Conservation (phyloP, 345 rosid genomes). For the Gynandropsis gynandra region DNA sequence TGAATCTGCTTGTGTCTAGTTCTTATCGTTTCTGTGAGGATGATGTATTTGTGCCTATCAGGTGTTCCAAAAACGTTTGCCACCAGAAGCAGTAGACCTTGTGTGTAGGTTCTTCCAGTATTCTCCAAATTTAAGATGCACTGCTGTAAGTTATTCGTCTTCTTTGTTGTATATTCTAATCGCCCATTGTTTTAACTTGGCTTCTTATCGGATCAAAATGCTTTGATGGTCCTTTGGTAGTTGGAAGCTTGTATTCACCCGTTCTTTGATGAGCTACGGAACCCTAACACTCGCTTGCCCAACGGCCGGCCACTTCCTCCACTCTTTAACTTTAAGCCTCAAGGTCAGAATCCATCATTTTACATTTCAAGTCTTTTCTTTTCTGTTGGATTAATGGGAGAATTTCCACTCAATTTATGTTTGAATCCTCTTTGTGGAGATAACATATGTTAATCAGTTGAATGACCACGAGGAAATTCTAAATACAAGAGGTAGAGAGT, state of each 20-base stretch:
- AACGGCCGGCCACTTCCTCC: constrained; percentile 70
- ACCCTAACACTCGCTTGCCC: constrained; percentile 55
- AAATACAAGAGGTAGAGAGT: too few species aligned
- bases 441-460: too few species aligned
- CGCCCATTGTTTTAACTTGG: too few species aligned
- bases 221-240: too few species aligned
- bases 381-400: neutral
- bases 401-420: too few species aligned
- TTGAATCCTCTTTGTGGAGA: too few species aligned
- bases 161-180: constrained; percentile 17
- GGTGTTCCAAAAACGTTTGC: constrained; percentile 8
- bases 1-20: neutral
- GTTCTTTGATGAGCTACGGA: constrained; percentile 67
- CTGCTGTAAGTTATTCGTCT: neutral
- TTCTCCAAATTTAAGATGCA: too few species aligned
- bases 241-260: constrained; percentile 64
- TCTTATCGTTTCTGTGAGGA: neutral
- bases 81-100: too few species aligned
- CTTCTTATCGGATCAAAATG: too few species aligned
- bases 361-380: neutral
- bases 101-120: too few species aligned
- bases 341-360: constrained; percentile 19
- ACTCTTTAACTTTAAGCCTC: constrained; percentile 44
- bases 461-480: too few species aligned
- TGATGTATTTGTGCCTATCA: constrained; percentile 9